These are phyloP conservation scores for Leccinum pachyderme DNA, from an alignment of 1,284 basidiomycete genomes.

Conservation along the genomic window DNA sequence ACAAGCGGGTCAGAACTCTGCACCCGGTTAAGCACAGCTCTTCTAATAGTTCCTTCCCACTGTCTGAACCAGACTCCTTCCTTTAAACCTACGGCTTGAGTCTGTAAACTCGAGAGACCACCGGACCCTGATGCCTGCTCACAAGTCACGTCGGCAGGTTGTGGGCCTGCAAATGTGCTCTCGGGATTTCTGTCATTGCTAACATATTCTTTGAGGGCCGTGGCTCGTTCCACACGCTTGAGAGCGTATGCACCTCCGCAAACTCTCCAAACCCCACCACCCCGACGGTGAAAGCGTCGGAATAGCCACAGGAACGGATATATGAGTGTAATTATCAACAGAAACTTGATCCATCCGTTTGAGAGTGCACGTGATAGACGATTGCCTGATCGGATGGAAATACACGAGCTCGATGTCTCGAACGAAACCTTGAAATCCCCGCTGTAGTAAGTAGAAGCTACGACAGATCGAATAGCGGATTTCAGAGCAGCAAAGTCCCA, in stretches of 20 bases:
- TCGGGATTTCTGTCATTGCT: conserved; percentile 9
- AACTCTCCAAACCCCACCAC: conserved; percentile 67
- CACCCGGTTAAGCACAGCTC: conserved; percentile 43
- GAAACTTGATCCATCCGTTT: conserved; percentile 61
- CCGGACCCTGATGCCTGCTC: conserved; percentile 12
- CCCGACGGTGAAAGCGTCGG: conserved; percentile 55
- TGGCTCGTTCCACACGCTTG: conserved; percentile 43
- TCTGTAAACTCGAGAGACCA: conserved; percentile 31
- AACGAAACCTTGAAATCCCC: conserved; percentile 53
- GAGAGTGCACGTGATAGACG: conserved; percentile 57
- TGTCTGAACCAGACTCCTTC: conserved; percentile 77
- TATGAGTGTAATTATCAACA: conserved; percentile 61
- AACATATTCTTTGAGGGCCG: conserved; percentile 27
- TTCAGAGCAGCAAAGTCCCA: conserved; percentile 65
- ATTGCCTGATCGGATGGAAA: conserved; percentile 64
- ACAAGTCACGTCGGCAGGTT: conserved; percentile 22
- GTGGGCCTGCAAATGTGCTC: conserved; percentile 15
- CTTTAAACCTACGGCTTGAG: conserved; percentile 50
- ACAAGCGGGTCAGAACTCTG: conserved; percentile 29
- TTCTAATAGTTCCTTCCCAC: conserved; percentile 68
- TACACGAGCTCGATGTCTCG: conserved; percentile 39
- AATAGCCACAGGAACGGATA: conserved; percentile 77
- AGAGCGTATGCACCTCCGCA: conserved; percentile 68
- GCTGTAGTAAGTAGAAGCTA: conserved; percentile 52
- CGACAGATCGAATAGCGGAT: conserved; percentile 50